Conservation (phyloP, 495 filamentous ascomycete genomes). For the Penicillium goetzii region DNA sequence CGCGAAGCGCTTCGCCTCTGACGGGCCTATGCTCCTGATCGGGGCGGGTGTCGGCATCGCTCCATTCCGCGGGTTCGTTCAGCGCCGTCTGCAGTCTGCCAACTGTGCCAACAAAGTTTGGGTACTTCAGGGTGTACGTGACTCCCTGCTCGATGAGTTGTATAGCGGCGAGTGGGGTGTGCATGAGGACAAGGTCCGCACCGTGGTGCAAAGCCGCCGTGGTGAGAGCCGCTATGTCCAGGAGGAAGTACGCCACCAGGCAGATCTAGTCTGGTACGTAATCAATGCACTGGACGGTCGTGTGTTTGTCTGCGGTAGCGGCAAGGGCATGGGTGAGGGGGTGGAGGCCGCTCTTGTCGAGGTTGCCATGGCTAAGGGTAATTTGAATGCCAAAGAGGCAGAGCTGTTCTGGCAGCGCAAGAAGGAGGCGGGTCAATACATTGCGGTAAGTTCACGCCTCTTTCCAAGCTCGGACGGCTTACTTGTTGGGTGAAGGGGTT, state of each 20-base stretch:
- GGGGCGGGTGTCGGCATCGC: slow-evolving; percentile 96
- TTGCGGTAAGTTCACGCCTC: slow-evolving; percentile 63
- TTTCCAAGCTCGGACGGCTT: not conserved
- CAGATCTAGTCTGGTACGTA: slow-evolving; percentile 95
- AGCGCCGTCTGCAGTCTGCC: slow-evolving; percentile 89
- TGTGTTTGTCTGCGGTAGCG: slow-evolving; percentile 93
- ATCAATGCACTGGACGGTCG: slow-evolving; percentile 91
- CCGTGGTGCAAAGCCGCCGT: slow-evolving; percentile 83
- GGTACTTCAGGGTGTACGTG: slow-evolving; percentile 96
- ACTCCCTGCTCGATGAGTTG: slow-evolving; percentile 89
- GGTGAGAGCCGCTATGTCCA: slow-evolving; percentile 83
- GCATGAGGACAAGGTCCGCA: slow-evolving; percentile 88
- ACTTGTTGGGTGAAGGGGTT: too few relatives aligned
- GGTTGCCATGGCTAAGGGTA: slow-evolving; percentile 79
- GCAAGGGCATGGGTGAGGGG: slow-evolving; percentile 95
- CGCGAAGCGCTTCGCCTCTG: slow-evolving; percentile 81
- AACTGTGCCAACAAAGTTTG: slow-evolving; percentile 99
- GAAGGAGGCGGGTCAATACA: slow-evolving; percentile 84
- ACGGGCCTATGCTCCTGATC: slow-evolving; percentile 96
- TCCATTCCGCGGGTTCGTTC: slow-evolving; percentile 95
- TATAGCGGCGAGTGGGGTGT: slow-evolving; percentile 97
- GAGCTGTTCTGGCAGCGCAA: slow-evolving; percentile 78
- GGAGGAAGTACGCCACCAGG: slow-evolving; percentile 82
- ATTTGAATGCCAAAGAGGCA: slow-evolving; percentile 72
- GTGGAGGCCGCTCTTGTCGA: slow-evolving; percentile 83